These are phyloP conservation scores for Diplosphaera chodatii DNA, from an alignment of 139 green algal genomes.

Conservation along the genomic window DNA sequence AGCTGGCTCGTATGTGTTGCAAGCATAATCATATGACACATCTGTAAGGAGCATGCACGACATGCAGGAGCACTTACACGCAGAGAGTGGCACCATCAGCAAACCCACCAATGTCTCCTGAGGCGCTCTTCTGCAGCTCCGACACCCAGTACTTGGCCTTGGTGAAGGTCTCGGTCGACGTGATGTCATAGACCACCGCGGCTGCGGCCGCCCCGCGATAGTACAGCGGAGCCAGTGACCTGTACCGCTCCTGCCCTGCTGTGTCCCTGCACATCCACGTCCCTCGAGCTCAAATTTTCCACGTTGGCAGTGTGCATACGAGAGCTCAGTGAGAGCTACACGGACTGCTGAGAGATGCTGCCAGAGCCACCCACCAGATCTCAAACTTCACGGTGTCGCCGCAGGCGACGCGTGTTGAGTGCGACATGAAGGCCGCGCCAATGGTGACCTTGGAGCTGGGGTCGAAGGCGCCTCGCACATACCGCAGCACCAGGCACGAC, in stretches of 20 bases:
- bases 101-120: constrained; percentile 31
- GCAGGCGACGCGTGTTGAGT: constrained; percentile 30
- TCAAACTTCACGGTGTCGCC: constrained; percentile 57
- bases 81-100: no score
- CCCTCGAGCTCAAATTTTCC: no score
- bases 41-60: no score
- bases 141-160: constrained; percentile 56
- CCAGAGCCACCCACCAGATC: constrained; percentile 48
- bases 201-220: constrained; percentile 53
- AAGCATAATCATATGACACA: no score
- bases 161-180: constrained; percentile 32
- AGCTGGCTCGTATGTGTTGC: no score
- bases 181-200: constrained; percentile 55
- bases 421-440: constrained; percentile 56
- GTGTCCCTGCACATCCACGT: no score
- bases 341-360: no score
- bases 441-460: constrained; percentile 55
- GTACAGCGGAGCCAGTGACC: constrained; percentile 51
- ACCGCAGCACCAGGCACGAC: constrained; percentile 51
- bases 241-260: constrained; percentile 51
- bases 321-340: no score
- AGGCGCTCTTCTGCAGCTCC: constrained; percentile 55
- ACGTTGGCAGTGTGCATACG: no score
- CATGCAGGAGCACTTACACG: no score
- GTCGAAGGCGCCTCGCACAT: constrained; percentile 49